Base-by-base conservation (phyloP, 495 filamentous ascomycete species). In the Corynascus novoguineensis region DNA sequence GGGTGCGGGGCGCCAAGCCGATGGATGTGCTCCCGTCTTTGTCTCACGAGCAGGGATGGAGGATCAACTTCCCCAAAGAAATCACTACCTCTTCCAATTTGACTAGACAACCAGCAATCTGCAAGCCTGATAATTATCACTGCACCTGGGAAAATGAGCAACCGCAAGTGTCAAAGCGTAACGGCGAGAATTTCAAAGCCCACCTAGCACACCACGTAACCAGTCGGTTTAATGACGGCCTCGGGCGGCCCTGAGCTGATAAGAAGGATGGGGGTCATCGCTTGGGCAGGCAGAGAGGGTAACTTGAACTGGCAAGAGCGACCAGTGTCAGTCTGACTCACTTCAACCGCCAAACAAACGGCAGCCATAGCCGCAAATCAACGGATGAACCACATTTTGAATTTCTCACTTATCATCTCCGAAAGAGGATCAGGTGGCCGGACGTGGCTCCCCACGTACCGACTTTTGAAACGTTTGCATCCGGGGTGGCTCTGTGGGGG, bases 391-490 rank as follows among this genome's bases (percentile, higher is more conserved):
- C 42, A 46, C 22, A 25, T 22, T 45, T 25, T 12, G 27, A 21
- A 45, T 35, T 32, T 49, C 44, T 49, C 45, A 49, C 46, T 50
- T 42, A 19, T 27, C 25, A 40, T 37, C 25, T 22, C 28, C 19
- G 17, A 54, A 45, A 24, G 5, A 31, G n/a, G n/a, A 50, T 35
- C 17, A 12, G 27, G 28, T 17, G 56, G 56, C 19, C 49, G 24
- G 48, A 47, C 56, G 56, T 58, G 55, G 55, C 49, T 52, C 49
- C 21, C 53, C 44, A 48, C 53, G 17, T 32, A 31, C 44, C 44
- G 29, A 45, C 3, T 14, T 35, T 35, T 47, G 56, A 58, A 58
- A 58, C 56, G 40, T 15, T 40, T 42, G 6, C 22, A 24, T 15
- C 4, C 7, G 27, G 7, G 17, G 3, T 0, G 24, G 35, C 29